Conservation (phyloP, 2,329 filamentous ascomycete species). For the Dissoconium aciculare region DNA sequence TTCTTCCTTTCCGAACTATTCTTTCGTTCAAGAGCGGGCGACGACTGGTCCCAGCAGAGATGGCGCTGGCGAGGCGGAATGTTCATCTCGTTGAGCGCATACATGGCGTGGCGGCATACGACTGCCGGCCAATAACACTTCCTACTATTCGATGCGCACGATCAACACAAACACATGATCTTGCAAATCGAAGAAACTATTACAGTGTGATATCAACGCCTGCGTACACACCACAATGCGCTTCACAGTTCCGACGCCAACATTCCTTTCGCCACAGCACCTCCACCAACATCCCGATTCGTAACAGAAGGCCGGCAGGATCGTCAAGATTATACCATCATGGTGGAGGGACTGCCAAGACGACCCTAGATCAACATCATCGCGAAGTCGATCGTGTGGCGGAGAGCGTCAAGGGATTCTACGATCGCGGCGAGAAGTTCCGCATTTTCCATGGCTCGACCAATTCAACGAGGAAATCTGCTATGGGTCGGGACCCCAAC, state of each 20-base stretch:
- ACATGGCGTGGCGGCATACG: too few relatives aligned
- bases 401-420: constrained; percentile 34
- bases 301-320: background rate
- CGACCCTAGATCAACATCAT: constrained; percentile 11
- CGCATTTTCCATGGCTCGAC: constrained; percentile 66
- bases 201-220: too few relatives aligned
- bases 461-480: constrained; percentile 51
- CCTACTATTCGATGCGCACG: background rate
- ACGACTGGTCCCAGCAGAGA: too few relatives aligned
- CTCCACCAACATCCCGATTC: background rate
- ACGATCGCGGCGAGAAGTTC: constrained; percentile 43
- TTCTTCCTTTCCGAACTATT: too few relatives aligned
- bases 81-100: background rate
- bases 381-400: constrained; percentile 32
- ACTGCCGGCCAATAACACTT: background rate
- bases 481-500: constrained; percentile 18
- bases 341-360: constrained; percentile 10
- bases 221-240: background rate
- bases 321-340: background rate
- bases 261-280: background rate
- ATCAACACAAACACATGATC: background rate
- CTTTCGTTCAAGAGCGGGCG: too few relatives aligned
- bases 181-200: background rate
- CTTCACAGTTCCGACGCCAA: background rate
- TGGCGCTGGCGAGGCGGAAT: background rate